These are phyloP conservation scores for Endocalyx cinctus DNA, from an alignment of 2,329 filamentous ascomycete genomes.

Conservation along the genomic window DNA sequence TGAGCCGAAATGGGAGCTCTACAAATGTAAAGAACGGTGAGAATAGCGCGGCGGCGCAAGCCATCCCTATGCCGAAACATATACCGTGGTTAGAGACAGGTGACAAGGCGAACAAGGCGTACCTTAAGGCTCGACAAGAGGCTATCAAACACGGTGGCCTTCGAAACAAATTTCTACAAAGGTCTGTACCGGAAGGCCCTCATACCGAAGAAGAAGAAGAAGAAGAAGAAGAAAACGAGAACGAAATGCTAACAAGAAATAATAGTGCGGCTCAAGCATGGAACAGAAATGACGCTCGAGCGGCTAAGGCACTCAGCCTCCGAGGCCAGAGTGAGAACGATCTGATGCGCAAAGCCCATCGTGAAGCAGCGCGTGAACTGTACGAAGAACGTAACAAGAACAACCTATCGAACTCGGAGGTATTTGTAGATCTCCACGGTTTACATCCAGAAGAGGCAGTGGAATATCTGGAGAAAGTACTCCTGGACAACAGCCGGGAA, in stretches of 20 bases:
- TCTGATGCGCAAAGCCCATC: constrained; percentile 93
- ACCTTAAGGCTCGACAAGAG: constrained; percentile 90
- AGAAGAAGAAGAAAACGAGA: neutral
- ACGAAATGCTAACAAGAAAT: constrained; percentile 9
- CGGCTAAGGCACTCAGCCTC: constrained; percentile 89
- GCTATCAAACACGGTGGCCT: constrained; percentile 96
- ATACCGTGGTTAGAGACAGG: constrained; percentile 97
- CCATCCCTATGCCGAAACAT: constrained; percentile 83
- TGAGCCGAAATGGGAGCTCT: constrained; percentile 60
- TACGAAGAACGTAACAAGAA: constrained; percentile 91
- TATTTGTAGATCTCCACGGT: constrained; percentile 96
- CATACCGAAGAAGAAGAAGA: neutral
- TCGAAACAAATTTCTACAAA: constrained; percentile 94
- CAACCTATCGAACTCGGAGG: constrained; percentile 56
- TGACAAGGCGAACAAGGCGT: constrained; percentile 83
- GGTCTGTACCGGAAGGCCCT: constrained; percentile 45
- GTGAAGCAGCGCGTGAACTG: constrained; percentile 84
- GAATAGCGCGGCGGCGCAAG: constrained; percentile 74
- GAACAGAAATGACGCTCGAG: constrained; percentile 95
- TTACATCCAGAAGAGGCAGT: constrained; percentile 97
- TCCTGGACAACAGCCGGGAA: constrained; percentile 74
- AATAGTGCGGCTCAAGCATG: constrained; percentile 89
- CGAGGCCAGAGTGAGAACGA: constrained; percentile 96
- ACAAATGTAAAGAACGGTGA: constrained; percentile 63
- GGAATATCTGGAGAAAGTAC: constrained; percentile 83